Conservation (phyloP, 352 stramenopile genomes). For the Pythium graminicola region DNA sequence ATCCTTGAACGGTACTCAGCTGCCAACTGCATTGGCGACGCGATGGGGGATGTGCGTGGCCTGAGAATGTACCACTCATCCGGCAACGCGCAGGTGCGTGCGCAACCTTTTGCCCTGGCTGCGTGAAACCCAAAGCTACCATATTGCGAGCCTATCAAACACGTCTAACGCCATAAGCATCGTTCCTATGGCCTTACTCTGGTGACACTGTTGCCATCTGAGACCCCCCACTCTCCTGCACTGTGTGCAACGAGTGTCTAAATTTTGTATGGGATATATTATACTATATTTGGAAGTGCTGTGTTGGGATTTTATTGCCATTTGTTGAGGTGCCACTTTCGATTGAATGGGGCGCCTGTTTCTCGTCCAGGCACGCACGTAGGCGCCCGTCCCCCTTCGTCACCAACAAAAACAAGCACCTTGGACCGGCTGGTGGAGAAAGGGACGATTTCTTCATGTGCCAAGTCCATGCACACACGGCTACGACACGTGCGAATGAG, state of each 20-base stretch:
- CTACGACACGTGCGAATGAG: slow-evolving; percentile 2
- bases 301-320: too few relatives aligned
- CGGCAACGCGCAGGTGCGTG: slow-evolving; percentile 17
- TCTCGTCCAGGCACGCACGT: slow-evolving; percentile 21
- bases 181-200: too few relatives aligned
- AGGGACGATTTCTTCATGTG: not conserved
- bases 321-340: slow-evolving; percentile 12
- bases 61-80: too few relatives aligned
- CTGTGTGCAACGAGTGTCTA: too few relatives aligned
- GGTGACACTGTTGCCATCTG: too few relatives aligned
- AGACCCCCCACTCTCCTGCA: too few relatives aligned
- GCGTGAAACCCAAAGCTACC: slow-evolving; percentile 1
- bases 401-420: not conserved
- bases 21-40: not conserved
- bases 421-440: slow-evolving; percentile 2
- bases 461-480: slow-evolving; percentile 1
- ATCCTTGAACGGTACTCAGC: slow-evolving; percentile 10
- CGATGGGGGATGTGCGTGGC: slow-evolving; percentile 4
- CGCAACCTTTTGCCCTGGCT: slow-evolving; percentile 18
- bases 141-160: too few relatives aligned
- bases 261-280: too few relatives aligned
- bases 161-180: too few relatives aligned
- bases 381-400: slow-evolving; percentile 1
- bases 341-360: slow-evolving; percentile 20
- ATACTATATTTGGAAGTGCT: too few relatives aligned